phyloP scores from a whole-genome alignment of 306 rosid species.

The Casuarina equisetifolia region DNA sequence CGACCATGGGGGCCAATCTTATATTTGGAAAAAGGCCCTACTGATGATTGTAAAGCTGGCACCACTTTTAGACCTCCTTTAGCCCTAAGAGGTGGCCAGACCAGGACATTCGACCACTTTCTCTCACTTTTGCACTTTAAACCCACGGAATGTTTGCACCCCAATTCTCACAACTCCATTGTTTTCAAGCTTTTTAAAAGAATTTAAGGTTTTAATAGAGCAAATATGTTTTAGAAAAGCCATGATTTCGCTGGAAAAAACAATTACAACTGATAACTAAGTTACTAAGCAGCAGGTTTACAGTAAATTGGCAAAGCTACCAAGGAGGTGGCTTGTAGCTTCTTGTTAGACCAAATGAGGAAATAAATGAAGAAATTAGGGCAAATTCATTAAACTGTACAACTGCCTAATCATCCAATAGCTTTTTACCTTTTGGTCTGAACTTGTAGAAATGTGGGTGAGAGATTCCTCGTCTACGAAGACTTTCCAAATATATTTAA shows the following conservation, averaged over 20 bases:
- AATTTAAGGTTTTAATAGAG: too few species aligned
- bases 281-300: background rate
- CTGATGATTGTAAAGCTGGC: too few species aligned
- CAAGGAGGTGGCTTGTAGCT: background rate
- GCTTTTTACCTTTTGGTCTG: conserved; percentile 4
- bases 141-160: too few species aligned
- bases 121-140: too few species aligned
- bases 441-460: background rate
- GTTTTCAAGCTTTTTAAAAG: too few species aligned
- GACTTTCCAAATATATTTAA: conserved; percentile 39
- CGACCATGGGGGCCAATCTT: background rate
- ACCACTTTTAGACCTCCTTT: too few species aligned
- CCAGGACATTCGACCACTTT: too few species aligned
- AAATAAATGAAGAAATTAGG: background rate
- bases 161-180: too few species aligned
- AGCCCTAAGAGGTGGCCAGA: too few species aligned
- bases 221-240: too few species aligned
- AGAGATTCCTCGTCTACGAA: conserved; percentile 11
- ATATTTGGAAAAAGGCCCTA: too few species aligned
- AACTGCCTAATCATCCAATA: conserved; percentile 3
- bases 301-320: background rate
- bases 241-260: too few species aligned
- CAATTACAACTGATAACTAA: background rate
- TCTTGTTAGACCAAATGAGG: background rate
- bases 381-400: conserved; percentile 8